Conservation (phyloP, 2,329 filamentous ascomycete genomes). For the Cladosporium sp. region DNA sequence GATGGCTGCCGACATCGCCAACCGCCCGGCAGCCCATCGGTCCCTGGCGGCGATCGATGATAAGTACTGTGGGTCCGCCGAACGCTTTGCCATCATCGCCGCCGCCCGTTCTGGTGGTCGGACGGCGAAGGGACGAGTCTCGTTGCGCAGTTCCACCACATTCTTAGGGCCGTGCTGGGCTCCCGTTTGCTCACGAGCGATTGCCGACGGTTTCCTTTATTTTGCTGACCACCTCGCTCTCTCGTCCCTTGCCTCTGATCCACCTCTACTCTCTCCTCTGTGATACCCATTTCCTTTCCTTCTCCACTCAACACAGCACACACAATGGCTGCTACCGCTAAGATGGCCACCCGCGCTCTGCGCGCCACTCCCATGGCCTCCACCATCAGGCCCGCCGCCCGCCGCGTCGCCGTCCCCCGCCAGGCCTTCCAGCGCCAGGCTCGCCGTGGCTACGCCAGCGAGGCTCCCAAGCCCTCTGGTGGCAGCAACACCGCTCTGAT, state of each 20-base stretch:
- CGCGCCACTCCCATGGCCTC: conserved; percentile 38
- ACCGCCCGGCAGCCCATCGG: neutral
- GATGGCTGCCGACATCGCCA: neutral
- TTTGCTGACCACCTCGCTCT: conserved; percentile 7
- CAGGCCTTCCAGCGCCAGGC: conserved; percentile 67
- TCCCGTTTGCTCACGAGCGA: conserved; percentile 7
- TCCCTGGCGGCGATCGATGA: conserved; percentile 8
- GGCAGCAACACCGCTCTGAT: conserved; percentile 46
- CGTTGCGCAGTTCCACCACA: neutral
- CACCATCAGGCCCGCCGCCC: conserved; percentile 52
- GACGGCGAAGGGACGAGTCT: conserved; percentile 1
- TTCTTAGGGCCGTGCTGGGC: conserved; percentile 6
- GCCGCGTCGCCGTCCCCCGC: conserved; percentile 53
- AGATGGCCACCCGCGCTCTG: conserved; percentile 34
- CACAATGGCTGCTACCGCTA: conserved; percentile 34
- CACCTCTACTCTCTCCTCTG: neutral
- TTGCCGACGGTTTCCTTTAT: conserved; percentile 7
- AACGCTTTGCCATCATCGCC: conserved; percentile 6
- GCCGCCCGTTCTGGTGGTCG: conserved; percentile 5
- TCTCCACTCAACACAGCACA: neutral
- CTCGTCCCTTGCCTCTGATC: neutral
- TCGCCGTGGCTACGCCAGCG: conserved; percentile 67
- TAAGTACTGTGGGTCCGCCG: conserved; percentile 10
- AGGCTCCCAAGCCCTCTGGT: conserved; percentile 19
- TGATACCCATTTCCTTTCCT: conserved; percentile 7